phyloP scores from a whole-genome alignment of 2,329 filamentous ascomycete genomes.

The Hymenoscyphus fraxineus region DNA sequence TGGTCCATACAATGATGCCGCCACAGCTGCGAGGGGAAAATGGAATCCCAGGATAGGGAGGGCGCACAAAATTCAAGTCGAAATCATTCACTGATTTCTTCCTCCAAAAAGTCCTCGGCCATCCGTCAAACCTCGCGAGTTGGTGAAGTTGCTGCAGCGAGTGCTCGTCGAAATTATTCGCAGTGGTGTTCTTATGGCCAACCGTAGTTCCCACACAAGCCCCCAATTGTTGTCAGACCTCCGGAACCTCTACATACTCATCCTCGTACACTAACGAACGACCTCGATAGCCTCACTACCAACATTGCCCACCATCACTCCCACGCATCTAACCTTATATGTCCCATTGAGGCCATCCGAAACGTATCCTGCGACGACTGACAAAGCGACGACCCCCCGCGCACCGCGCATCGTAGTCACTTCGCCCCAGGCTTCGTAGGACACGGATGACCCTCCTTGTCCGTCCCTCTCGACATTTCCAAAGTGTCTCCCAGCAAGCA shows the following conservation, averaged over 20 bases:
- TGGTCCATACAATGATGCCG: background rate
- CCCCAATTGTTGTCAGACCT: no score
- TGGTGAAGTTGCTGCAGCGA: no score
- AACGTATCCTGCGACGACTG: slow-evolving; percentile 14
- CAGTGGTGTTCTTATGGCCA: no score
- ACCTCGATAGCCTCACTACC: slow-evolving; percentile 1
- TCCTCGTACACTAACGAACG: background rate
- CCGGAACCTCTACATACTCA: background rate
- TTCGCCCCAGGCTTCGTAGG: slow-evolving; percentile 15
- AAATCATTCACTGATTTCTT: background rate
- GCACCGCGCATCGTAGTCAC: slow-evolving; percentile 6
- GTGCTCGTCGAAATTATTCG: no score
- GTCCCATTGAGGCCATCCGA: slow-evolving; percentile 8
- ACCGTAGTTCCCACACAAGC: no score
- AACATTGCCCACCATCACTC: background rate
- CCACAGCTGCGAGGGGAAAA: background rate
- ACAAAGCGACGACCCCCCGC: background rate
- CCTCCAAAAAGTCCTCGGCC: no score
- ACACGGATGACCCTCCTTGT: slow-evolving; percentile 35
- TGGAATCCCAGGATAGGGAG: background rate
- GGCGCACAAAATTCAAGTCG: background rate
- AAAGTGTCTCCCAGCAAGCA: slow-evolving; percentile 34
- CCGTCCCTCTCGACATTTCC: slow-evolving; percentile 29
- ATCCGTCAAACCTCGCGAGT: no score
- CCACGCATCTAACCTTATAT: slow-evolving; percentile 5